Conservation (phyloP, 495 filamentous ascomycete genomes). For the Lasiosphaeria hispida region DNA sequence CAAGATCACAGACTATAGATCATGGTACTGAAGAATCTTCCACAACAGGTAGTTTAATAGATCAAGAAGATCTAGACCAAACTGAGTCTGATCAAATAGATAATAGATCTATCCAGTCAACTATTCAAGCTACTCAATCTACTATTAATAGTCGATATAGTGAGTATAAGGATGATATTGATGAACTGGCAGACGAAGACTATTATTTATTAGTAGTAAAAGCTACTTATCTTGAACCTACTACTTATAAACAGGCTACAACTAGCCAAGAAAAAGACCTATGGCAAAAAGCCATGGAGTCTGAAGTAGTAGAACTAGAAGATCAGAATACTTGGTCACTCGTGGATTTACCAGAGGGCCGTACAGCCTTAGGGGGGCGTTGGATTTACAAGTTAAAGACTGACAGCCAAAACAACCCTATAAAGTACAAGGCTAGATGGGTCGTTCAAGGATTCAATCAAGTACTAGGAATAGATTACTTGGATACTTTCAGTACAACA, state of each 20-base stretch:
- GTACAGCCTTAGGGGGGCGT: not conserved
- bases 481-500: not conserved
- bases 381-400: no score
- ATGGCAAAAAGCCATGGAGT: not conserved
- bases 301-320: not conserved
- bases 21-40: not conserved
- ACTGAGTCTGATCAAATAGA: not conserved
- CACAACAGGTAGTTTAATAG: not conserved
- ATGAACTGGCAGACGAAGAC: not conserved
- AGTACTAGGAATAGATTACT: constrained; percentile 1
- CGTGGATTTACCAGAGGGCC: not conserved
- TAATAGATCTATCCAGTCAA: not conserved
- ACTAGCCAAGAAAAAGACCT: not conserved
- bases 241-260: constrained; percentile 3
- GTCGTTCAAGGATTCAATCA: constrained; percentile 6
- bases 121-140: not conserved
- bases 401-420: no score
- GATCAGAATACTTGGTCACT: not conserved
- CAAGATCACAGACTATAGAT: not conserved
- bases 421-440: constrained; percentile 4
- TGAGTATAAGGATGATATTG: not conserved
- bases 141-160: constrained; percentile 1
- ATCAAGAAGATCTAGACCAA: not conserved
- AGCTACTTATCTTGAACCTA: not conserved
- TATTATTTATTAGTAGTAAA: not conserved